phyloP scores from a whole-genome alignment of 768 basidiomycete species.

The Scleroderma bovista region DNA sequence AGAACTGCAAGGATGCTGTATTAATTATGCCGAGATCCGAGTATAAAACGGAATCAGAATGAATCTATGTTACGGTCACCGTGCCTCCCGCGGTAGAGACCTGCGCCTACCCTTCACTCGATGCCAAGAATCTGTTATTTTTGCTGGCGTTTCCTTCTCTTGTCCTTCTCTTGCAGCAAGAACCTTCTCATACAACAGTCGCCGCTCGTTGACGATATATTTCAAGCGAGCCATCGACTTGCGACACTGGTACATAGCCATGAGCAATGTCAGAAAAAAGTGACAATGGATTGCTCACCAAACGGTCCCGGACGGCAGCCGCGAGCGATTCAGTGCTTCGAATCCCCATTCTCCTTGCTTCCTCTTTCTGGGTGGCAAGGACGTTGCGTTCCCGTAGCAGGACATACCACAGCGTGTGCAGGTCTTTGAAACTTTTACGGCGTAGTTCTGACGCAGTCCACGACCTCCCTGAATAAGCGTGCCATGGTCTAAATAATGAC shows the following conservation, averaged over 20 bases:
- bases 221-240: conserved; percentile 98
- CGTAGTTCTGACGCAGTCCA: conserved; percentile 87
- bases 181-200: conserved; percentile 64
- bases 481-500: conserved; percentile 1
- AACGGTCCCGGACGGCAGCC: conserved; percentile 32
- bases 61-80: conserved; percentile 3
- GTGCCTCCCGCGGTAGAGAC: conserved; percentile 5
- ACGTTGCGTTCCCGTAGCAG: conserved; percentile 85
- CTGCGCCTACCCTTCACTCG: conserved; percentile 17
- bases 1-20: neutral
- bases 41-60: too few relatives aligned
- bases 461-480: conserved; percentile 56
- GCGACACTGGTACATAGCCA: conserved; percentile 51
- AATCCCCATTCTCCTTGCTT: conserved; percentile 59
- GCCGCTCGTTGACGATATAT: conserved; percentile 83
- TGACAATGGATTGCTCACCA: conserved; percentile 31
- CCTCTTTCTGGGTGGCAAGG: conserved; percentile 81
- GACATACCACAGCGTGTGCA: conserved; percentile 95
- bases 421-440: conserved; percentile 84
- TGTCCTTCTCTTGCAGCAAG: conserved; percentile 13
- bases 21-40: conserved; percentile 4
- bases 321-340: conserved; percentile 22
- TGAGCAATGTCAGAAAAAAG: conserved; percentile 1
- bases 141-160: conserved; percentile 12
- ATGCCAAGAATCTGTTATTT: conserved; percentile 9